Conservation (phyloP, 352 stramenopile species). For the Stephanocyclus meneghinianus region DNA sequence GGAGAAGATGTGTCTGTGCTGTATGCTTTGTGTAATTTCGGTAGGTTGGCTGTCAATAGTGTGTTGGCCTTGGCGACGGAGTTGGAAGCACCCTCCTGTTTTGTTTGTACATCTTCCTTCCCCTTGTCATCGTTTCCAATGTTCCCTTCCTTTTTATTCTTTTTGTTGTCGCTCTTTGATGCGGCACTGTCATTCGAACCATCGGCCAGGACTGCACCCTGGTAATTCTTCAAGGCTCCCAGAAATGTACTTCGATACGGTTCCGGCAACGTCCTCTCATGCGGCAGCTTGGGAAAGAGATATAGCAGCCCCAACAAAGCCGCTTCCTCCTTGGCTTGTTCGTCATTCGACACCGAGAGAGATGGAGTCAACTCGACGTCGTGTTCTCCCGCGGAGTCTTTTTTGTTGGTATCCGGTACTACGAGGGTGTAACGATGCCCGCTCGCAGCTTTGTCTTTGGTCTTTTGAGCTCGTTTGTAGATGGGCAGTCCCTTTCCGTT, state of each 20-base stretch:
- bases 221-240: slow-evolving; percentile 51
- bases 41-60: slow-evolving; percentile 35
- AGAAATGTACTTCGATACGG: slow-evolving; percentile 93
- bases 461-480: slow-evolving; percentile 60
- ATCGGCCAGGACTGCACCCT: background rate
- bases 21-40: slow-evolving; percentile 21
- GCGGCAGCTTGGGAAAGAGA: slow-evolving; percentile 89
- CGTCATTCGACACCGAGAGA: slow-evolving; percentile 81
- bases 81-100: background rate
- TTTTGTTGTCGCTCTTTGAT: slow-evolving; percentile 2
- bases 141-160: slow-evolving; percentile 11
- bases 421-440: slow-evolving; percentile 78
- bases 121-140: background rate
- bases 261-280: slow-evolving; percentile 95
- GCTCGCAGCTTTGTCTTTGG: slow-evolving; percentile 45
- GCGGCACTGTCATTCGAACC: background rate
- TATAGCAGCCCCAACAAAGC: slow-evolving; percentile 92
- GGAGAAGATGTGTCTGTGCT: slow-evolving; percentile 8
- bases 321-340: slow-evolving; percentile 86
- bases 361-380: slow-evolving; percentile 90
- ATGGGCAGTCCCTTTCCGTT: slow-evolving; percentile 71
- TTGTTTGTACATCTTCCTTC: background rate
- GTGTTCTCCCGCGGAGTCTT: slow-evolving; percentile 76
- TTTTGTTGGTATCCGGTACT: slow-evolving; percentile 87
- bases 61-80: slow-evolving; percentile 37